phyloP scores from a whole-genome alignment of 352 stramenopile species.

The Pythium apleroticum region DNA sequence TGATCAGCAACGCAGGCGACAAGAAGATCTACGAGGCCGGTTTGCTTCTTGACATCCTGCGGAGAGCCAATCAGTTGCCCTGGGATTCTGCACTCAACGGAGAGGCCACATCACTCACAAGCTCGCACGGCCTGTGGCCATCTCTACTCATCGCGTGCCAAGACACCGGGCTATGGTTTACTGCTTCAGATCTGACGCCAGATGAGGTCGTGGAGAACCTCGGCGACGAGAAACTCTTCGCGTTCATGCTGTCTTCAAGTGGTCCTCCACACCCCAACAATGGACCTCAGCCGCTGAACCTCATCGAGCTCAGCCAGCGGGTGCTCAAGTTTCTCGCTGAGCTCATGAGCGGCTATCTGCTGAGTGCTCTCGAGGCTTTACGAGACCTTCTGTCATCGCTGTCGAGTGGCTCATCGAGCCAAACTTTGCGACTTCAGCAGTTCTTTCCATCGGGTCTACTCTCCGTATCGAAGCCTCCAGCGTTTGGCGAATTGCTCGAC shows the following conservation, averaged over 20 bases:
- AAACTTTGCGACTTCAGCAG: conserved; percentile 21
- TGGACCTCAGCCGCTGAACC: neutral
- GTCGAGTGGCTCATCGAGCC: neutral
- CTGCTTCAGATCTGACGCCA: conserved; percentile 8
- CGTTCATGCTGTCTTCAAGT: neutral
- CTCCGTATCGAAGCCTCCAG: conserved; percentile 26
- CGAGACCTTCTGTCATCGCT: conserved; percentile 11
- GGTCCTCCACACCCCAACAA: too few relatives aligned
- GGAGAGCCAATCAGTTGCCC: neutral
- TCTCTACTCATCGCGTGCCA: conserved; percentile 32
- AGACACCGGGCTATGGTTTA: conserved; percentile 45
- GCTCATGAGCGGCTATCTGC: conserved; percentile 44
- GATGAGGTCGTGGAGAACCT: conserved; percentile 47
- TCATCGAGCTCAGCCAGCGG: conserved; percentile 26
- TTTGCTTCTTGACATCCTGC: neutral
- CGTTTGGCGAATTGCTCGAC: conserved; percentile 48
- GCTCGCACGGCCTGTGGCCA: conserved; percentile 2
- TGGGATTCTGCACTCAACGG: neutral
- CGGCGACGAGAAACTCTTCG: conserved; percentile 16
- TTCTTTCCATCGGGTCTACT: conserved; percentile 43
- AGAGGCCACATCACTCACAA: neutral
- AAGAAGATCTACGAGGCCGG: neutral
- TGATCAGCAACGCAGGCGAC: neutral
- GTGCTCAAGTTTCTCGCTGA: conserved; percentile 59
- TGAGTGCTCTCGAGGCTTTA: conserved; percentile 49